These are phyloP conservation scores for Tulasnella sp. DNA, from an alignment of 768 basidiomycete species.

Conservation along the genomic window DNA sequence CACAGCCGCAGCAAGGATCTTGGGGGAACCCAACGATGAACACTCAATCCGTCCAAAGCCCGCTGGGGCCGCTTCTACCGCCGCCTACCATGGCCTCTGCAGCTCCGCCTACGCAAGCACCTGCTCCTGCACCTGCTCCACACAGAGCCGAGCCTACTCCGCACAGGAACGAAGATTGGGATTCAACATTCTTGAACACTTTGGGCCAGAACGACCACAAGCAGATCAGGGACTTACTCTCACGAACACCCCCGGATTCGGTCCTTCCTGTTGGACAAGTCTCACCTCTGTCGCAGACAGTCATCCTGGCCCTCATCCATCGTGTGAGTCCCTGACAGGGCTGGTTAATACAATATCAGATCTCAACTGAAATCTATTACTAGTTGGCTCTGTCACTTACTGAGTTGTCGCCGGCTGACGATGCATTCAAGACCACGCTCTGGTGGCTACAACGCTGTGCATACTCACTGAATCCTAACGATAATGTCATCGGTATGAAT, in stretches of 20 bases:
- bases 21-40: conserved; percentile 1
- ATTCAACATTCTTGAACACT: conserved; percentile 67
- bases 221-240: conserved; percentile 63
- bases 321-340: conserved; percentile 40
- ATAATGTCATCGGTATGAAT: conserved; percentile 26
- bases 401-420: conserved; percentile 66
- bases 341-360: background rate
- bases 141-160: conserved; percentile 1
- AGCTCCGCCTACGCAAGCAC: conserved; percentile 18
- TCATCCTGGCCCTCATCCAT: conserved; percentile 71
- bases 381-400: conserved; percentile 66
- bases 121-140: background rate
- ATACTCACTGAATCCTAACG: conserved; percentile 58
- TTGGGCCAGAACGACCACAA: conserved; percentile 61
- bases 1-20: background rate
- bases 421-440: conserved; percentile 66
- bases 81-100: conserved; percentile 42
- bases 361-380: background rate
- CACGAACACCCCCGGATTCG: conserved; percentile 63
- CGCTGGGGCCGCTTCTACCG: conserved; percentile 32
- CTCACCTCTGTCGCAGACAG: conserved; percentile 67
- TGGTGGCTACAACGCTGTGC: conserved; percentile 82
- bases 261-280: conserved; percentile 61
- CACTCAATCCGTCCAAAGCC: conserved; percentile 1
- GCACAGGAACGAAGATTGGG: conserved; percentile 54